These are phyloP conservation scores for Talaromyces albobiverticillius DNA, from an alignment of 2,329 filamentous ascomycete genomes.

Conservation along the genomic window DNA sequence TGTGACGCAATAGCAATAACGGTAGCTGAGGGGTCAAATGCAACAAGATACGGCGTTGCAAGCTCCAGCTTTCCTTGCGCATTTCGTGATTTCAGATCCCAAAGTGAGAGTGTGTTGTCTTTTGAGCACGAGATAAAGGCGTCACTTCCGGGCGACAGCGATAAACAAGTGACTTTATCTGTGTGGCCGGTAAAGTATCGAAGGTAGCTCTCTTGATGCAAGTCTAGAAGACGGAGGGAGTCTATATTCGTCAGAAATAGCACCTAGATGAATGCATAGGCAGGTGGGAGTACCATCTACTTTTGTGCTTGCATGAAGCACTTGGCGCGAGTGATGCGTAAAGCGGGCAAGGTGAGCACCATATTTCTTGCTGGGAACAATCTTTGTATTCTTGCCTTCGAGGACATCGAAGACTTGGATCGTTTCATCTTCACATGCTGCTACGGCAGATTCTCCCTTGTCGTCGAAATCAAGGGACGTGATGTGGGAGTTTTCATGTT, in stretches of 20 bases:
- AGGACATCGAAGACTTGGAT: constrained; percentile 94
- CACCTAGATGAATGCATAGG: too few relatives aligned
- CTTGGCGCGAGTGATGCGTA: constrained; percentile 84
- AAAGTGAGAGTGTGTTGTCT: constrained; percentile 87
- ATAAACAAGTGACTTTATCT: constrained; percentile 75
- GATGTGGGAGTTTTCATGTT: constrained; percentile 53
- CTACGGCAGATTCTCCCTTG: constrained; percentile 86
- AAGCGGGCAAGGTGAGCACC: constrained; percentile 92
- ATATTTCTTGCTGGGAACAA: constrained; percentile 92
- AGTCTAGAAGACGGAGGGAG: constrained; percentile 79
- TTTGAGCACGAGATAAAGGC: constrained; percentile 88
- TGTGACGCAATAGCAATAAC: constrained; percentile 89
- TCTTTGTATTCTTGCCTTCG: constrained; percentile 85
- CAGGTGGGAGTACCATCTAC: constrained; percentile 69
- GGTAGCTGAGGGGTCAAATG: constrained; percentile 87
- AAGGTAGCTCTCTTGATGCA: constrained; percentile 92
- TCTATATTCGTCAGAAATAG: constrained; percentile 47
- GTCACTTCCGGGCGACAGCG: constrained; percentile 81
- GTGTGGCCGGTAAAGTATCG: constrained; percentile 94
- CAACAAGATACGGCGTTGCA: constrained; percentile 74
- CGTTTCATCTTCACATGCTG: constrained; percentile 88
- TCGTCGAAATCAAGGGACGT: constrained; percentile 97
- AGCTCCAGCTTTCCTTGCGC: constrained; percentile 78
- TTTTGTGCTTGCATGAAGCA: constrained; percentile 95
- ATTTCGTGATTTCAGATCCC: constrained; percentile 80